Base-by-base conservation (phyloP, 768 basidiomycete species). In the Trametes cinnabarina region DNA sequence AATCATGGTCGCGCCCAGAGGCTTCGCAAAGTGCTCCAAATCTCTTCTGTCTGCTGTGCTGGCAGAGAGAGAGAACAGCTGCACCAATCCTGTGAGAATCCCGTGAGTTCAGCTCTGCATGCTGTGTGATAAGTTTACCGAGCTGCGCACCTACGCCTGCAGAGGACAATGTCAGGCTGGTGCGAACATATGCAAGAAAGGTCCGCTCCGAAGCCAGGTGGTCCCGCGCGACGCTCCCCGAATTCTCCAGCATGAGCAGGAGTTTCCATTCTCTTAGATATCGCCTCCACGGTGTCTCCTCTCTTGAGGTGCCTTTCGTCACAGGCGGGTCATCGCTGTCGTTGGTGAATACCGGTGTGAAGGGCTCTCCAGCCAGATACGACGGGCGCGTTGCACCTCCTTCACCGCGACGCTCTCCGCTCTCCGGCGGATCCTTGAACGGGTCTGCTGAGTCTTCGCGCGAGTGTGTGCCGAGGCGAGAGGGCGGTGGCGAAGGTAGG, bases 151-250 rank as follows among this genome's bases (percentile, higher is more conserved):
- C 80, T 47, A 83, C 77, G 10, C 81, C 82, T 0, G 73, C 73
- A n/a, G 76, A 77, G n/a, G 79, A 73, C 14, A 82, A 73, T 6
- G 79, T 71, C 10, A 80, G 65, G 54, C 79, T 80, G 23, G 81
- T 82, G 37, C 81, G 69, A 19, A 82, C 71, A 66, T 82, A 82
- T 12, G 81, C 79, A 3, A 82, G 69, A 59, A 79, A 82, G 4
- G 79, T 82, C 26, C 80, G 70, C 60, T 82, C 82, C 9, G 73
- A 73, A 2, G 81, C 78, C 4, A 83, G 73, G 58, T 83, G 81
- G 65, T 82, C 81, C 22, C 82, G 71, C 26, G 81, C 81, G 49
- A 80, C 79, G 53, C 72, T 76, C 11, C 79, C 79, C 25, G 73
- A 69, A 61, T 82, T 83, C 66, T 79, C 73, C 9, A 82, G 68